phyloP scores from a whole-genome alignment of 2,329 filamentous ascomycete genomes.

The Metarhizium sp. region DNA sequence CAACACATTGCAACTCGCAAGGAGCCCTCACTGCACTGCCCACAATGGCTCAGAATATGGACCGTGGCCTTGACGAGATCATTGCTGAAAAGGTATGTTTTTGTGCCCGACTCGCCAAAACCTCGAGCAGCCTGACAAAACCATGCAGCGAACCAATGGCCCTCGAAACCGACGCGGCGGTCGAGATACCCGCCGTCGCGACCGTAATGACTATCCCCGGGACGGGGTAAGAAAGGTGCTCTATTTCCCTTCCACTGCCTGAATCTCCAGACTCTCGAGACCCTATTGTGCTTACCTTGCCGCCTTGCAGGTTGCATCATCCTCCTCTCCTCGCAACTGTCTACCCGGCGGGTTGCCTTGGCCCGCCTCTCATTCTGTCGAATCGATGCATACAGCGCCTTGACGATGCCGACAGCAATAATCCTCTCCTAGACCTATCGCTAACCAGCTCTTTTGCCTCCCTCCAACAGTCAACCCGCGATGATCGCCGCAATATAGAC shows the following conservation, averaged over 20 bases:
- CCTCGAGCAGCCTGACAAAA: constrained; percentile 1
- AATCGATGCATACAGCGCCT: constrained; percentile 19
- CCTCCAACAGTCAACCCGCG: constrained; percentile 49
- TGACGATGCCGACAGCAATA: constrained; percentile 19
- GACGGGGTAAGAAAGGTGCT: constrained; percentile 75
- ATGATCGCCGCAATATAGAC: constrained; percentile 59
- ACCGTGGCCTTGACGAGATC: constrained; percentile 48
- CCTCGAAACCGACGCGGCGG: constrained; percentile 27
- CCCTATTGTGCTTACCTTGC: background rate
- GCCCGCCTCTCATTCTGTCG: constrained; percentile 19
- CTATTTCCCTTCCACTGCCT: background rate
- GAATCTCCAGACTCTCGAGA: constrained; percentile 2
- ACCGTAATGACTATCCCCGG: constrained; percentile 50
- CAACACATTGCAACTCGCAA: background rate
- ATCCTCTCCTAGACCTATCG: constrained; percentile 22
- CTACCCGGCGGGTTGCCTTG: constrained; percentile 19
- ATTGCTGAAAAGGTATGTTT: constrained; percentile 38
- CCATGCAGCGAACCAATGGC: constrained; percentile 20
- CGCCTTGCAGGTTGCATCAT: constrained; percentile 24
- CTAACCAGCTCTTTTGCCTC: constrained; percentile 19
- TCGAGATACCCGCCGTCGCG: constrained; percentile 22
- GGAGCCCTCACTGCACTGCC: background rate
- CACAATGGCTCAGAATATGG: constrained; percentile 35
- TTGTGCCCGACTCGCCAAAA: background rate
- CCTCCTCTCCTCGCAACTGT: constrained; percentile 18